Base-by-base conservation (phyloP, 257 asterid genomes). In the Solanum ossicruentum region DNA sequence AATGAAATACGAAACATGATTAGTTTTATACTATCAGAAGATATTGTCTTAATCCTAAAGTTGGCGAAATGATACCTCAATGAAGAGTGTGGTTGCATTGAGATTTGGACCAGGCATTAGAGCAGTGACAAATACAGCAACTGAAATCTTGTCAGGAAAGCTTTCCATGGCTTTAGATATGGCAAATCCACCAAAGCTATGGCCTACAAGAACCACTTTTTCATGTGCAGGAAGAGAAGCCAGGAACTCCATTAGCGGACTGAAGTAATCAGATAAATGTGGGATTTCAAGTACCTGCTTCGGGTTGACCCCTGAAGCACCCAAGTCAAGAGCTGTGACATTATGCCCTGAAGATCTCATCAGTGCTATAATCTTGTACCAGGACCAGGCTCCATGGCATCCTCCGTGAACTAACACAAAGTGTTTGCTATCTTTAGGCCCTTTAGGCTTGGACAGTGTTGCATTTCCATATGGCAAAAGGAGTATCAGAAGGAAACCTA, bases 381-480 rank as follows among this genome's bases (percentile, higher is more conserved):
- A 36, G 41, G 41, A 36, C 41, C 41, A 89, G 57, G 91, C 92
- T 36, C 92, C 92, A 17, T 88, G 89, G 20, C 87, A 84, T 21
- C 83, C 70, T 49, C 91, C 90, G 15, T 89, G 92, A 26, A 89
- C 87, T 17, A 89, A 84, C 79, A 90, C 88, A 47, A 88, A 90
- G 15, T 88, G 90, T 20, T 84, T 70, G 51, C 52, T 61, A 15
- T n/a, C 61, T 41, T 23, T 36, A 54, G 82, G 73, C 7, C 79
- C 6, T 8, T 47, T 16, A 1, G 41, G 26, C 54, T 7, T 28
- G 10, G 80, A 10, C 6, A 2, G 0, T 7, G 73, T 36, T 39
- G 84, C 55, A 8, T 26, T 61, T 12, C 8, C 61, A 21, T 41
- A 21, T 20, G 56, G 54, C 16, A 49, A 26, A n/a, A 26, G 5